Evolutionary conservation across 202 grass and related monocot species (phyloP).

Genomic region (Panicum hallii): DNA sequence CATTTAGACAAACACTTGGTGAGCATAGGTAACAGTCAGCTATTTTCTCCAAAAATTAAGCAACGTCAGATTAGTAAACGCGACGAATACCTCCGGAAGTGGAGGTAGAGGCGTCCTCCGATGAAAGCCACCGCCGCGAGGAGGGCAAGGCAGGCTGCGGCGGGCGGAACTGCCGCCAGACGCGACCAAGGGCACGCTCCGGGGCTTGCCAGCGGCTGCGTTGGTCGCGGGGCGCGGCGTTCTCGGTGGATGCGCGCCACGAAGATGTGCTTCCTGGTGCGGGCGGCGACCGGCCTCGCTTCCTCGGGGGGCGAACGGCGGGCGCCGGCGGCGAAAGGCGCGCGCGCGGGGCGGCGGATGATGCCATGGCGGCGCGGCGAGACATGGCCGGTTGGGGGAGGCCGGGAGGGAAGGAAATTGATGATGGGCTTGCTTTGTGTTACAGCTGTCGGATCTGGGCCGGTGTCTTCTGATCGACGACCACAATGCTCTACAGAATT

Average conservation of each 20-base stretch:
- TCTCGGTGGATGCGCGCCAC: conserved; percentile 26
- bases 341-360: conserved; percentile 46
- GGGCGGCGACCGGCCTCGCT: conserved; percentile 33
- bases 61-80: neutral
- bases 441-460: neutral
- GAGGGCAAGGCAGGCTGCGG: conserved; percentile 26
- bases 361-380: conserved; percentile 46
- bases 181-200: neutral
- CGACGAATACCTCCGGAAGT: conserved; percentile 46
- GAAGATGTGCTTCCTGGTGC: neutral
- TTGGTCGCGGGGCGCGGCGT: conserved; percentile 27
- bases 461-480: conserved; percentile 5
- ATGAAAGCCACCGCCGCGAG: conserved; percentile 55
- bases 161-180: conserved; percentile 19
- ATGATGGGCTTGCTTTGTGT: neutral
- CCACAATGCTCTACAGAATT: neutral
- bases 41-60: neutral
- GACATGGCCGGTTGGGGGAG: neutral
- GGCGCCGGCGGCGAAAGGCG: conserved; percentile 51
- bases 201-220: conserved; percentile 38
- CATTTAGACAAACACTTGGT: conserved; percentile 38
- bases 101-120: conserved; percentile 52
- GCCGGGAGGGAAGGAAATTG: conserved; percentile 11
- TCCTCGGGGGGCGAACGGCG: conserved; percentile 1
- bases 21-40: neutral